These are phyloP conservation scores for Sanghuangporus sanghuang DNA, from an alignment of 1,284 basidiomycete genomes.

Conservation along the genomic window DNA sequence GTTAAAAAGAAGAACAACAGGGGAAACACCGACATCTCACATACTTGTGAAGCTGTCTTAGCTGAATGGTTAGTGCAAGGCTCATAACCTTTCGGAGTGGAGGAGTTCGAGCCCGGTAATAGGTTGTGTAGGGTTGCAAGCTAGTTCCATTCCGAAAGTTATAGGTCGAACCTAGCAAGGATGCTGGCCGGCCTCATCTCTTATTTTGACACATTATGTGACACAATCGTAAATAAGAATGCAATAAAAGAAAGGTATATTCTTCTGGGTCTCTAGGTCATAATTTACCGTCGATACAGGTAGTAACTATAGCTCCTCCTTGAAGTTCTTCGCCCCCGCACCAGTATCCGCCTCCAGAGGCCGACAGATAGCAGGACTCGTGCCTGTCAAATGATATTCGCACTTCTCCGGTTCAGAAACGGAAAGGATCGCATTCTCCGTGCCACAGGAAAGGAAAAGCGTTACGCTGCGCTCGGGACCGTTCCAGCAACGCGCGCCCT, in stretches of 20 bases:
- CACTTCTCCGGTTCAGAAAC: conserved; percentile 95
- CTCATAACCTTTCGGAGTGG: neutral
- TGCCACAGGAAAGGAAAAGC: conserved; percentile 83
- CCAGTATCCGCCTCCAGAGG: conserved; percentile 42
- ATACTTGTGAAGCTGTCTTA: neutral
- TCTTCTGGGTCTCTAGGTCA: neutral
- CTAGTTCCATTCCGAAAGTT: neutral
- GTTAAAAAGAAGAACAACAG: too few relatives aligned
- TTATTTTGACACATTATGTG: neutral
- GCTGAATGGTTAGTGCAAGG: neutral
- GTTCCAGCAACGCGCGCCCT: conserved; percentile 94
- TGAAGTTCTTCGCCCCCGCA: conserved; percentile 24
- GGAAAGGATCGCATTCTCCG: conserved; percentile 76
- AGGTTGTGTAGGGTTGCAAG: neutral
- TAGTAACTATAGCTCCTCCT: conserved; percentile 48
- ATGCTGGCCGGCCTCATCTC: neutral
- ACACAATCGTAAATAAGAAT: neutral
- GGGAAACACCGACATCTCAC: too few relatives aligned
- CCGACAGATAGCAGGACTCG: conserved; percentile 86
- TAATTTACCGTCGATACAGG: neutral
- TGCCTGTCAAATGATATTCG: conserved; percentile 88
- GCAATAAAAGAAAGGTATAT: neutral
- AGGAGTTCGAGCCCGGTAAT: neutral
- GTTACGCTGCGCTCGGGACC: conserved; percentile 83
- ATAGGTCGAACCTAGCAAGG: neutral